Evolutionary conservation across 495 filamentous ascomycete species (phyloP), one percentile per base, ranked within the genome.

Genomic region (Amorphotheca resinae): DNA sequence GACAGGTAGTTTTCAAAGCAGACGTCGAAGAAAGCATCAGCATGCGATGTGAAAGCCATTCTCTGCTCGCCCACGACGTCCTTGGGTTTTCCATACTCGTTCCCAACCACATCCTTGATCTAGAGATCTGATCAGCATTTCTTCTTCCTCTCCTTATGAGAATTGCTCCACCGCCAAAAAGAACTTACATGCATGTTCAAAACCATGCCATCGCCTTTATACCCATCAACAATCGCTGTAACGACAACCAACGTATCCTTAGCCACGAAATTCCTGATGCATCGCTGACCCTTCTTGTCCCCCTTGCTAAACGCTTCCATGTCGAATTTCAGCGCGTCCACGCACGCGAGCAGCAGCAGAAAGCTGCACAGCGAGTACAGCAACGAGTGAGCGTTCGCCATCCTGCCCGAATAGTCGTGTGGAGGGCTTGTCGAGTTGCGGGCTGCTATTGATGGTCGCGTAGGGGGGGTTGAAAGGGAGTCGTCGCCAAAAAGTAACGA

Each of bases 191-290:
- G 84, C 76, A 96, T 94, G 58, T 95, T 94, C 37, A 98, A 76
- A 51, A 72, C 63, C 76, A 93, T 87, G 9, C 91, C 91, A 69
- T 96, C 91, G 33, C 93, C 91, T 64, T 80, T 86, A 23, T 70
- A 62, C 11, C 91, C 91, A 58, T 77, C 72, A 11, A 93, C 75
- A 41, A 79, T 94, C 41, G 89, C 83, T 26, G 91, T 96, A n/a
- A 98, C 91, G 4, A 96, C 88, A n/a, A 98, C 91, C 46, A 98
- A 69, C 42, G 89, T 93, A 60, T 95, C 87, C 62, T 79, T 84
- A 38, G 78, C 69, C 43, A 95, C 89, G 59, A 95, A 96, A 66
- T 98, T 98, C 54, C 93, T 79, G 62, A 98, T 86, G 67, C 91
- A 98, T 73, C 93, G 74, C 60, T 84, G 79, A 41, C 75, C 70